A percentile compares a stretch with the other conserved stretches of the same genome.
These are phyloP conservation scores for Lepiota subincarnata DNA, from an alignment of 768 basidiomycete species.

Conservation along the genomic window DNA sequence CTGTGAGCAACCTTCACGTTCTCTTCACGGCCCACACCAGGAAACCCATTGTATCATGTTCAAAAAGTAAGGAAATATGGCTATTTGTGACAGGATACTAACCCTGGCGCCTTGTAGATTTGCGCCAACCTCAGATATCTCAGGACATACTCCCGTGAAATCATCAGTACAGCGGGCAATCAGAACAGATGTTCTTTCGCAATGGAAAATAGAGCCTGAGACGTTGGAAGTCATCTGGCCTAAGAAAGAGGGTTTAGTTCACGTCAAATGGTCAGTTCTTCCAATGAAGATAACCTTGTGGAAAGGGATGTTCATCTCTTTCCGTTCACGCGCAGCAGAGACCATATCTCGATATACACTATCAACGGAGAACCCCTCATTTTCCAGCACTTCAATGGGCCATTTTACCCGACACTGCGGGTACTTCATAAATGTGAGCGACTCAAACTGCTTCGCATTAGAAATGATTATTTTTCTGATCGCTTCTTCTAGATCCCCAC, in stretches of 20 bases:
- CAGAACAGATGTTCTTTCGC: constrained; percentile 71
- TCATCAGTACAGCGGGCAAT: constrained; percentile 90
- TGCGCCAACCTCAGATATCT: constrained; percentile 71
- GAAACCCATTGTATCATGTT: constrained; percentile 44
- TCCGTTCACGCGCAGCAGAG: constrained; percentile 63
- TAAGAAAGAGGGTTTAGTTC: constrained; percentile 93
- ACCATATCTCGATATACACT: constrained; percentile 91
- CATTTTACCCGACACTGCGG: constrained; percentile 83
- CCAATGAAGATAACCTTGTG: constrained; percentile 11
- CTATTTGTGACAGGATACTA: constrained; percentile 3
- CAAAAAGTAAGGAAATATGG: constrained; percentile 53
- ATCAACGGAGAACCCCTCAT: constrained; percentile 84
- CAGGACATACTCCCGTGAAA: constrained; percentile 88
- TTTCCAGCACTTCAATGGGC: constrained; percentile 96
- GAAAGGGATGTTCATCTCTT: constrained; percentile 16
- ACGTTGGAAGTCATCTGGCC: constrained; percentile 93
- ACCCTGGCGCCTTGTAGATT: constrained; percentile 45
- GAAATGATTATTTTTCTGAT: constrained; percentile 7
- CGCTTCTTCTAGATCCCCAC: constrained; percentile 66
- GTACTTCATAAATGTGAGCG: constrained; percentile 87
- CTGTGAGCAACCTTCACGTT: constrained; percentile 10
- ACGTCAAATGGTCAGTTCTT: constrained; percentile 84
- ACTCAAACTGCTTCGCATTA: constrained; percentile 7
- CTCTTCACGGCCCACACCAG: constrained; percentile 1
- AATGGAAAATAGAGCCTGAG: constrained; percentile 79